Base-by-base conservation (phyloP, 768 basidiomycete genomes). In the Boletus rufocinnamomeus region DNA sequence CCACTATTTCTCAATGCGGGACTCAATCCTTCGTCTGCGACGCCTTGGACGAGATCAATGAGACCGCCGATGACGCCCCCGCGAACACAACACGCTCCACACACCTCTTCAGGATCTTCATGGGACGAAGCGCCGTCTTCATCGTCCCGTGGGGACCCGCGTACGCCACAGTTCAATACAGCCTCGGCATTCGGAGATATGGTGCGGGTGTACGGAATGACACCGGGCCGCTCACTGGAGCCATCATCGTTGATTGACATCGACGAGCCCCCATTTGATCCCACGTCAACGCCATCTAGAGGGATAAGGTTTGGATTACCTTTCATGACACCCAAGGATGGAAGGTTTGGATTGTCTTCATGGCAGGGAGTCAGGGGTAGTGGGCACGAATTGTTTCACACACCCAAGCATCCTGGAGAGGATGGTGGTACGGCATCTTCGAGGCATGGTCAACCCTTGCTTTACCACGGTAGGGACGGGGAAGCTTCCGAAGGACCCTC, bases 261-360 rank as follows among this genome's bases (percentile, higher is more conserved):
- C 23, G 84, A 86, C 19, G 84, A 84, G 43, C 75, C 79, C 6
- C 82, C 85, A 1, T 93, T 91, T 66, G 89, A 93, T 69, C 89
- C 89, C 6, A 84, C 85, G 27, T 87, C 88, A 21, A 91, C 90
- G 10, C 90, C 90, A 4, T 91, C 90, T n/a, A 78, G 90, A 45
- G 88, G 89, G 5, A 84, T 90, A 63, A 84, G 77, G 65, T 84
- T 89, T 63, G 78, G 78, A 44, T 67, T 72, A 17, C 74, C 84
- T 3, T 87, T 87, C 64, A 74, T 80, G 41, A 88, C 86, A 21
- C 87, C 87, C n/a, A 89, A 86, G 69, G 79, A 79, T 48, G 77
- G 70, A 34, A 62, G 75, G 37, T 85, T 83, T 82, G 57, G 62
- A 17, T 44, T 54, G 28, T 35, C 60, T 28, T 47, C 59, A 5